Percentiles rank a stretch among this genome's conserved stretches.
Evolutionary conservation across 2,329 filamentous ascomycete genomes (phyloP).

Genomic region (Zymoseptoria brevis): DNA sequence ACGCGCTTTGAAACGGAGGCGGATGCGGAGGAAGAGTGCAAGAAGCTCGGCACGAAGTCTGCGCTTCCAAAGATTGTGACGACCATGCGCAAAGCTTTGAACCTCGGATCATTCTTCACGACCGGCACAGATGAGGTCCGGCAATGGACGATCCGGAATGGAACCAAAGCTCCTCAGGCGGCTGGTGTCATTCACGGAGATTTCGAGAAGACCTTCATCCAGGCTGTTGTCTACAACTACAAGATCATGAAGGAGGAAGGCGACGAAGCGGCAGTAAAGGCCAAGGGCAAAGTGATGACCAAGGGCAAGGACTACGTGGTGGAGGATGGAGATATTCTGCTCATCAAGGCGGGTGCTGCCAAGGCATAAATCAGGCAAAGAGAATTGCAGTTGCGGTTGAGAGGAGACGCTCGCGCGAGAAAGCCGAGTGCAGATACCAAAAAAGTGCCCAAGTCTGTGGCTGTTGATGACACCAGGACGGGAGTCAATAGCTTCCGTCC

Average conservation of each 20-base stretch:
- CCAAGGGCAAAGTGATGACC: constrained; percentile 93
- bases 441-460: constrained; percentile 1
- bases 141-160: constrained; percentile 95
- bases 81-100: constrained; percentile 86
- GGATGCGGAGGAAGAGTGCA: constrained; percentile 75
- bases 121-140: constrained; percentile 91
- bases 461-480: constrained; percentile 6
- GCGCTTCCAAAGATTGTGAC: constrained; percentile 84
- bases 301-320: constrained; percentile 97
- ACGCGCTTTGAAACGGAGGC: constrained; percentile 70
- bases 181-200: constrained; percentile 97
- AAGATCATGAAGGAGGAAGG: constrained; percentile 71
- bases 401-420: background rate
- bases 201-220: constrained; percentile 99
- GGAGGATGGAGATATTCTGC: constrained; percentile 70
- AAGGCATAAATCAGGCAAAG: constrained; percentile 42
- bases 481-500: background rate
- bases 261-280: constrained; percentile 79
- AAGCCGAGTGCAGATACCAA: background rate
- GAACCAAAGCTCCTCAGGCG: constrained; percentile 94
- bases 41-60: constrained; percentile 78
- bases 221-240: constrained; percentile 91
- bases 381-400: background rate
- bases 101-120: constrained; percentile 95
- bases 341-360: constrained; percentile 84